phyloP scores from a whole-genome alignment of 441 rosid genomes.

The Adansonia rubrostipa region DNA sequence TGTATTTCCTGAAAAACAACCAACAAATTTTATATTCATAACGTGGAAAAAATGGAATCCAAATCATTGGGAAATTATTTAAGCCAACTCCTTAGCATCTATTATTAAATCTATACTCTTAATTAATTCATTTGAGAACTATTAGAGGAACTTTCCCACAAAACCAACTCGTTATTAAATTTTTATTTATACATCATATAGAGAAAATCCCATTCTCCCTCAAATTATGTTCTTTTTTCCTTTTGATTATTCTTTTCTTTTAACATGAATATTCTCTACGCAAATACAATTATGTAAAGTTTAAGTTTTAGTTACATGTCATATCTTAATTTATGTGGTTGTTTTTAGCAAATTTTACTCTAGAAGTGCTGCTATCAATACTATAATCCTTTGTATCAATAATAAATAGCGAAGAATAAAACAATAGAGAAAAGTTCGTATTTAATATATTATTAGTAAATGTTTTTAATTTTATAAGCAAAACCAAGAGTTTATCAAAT shows the following conservation, averaged over 20 bases:
- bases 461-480: too few species aligned
- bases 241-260: neutral
- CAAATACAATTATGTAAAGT: neutral
- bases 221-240: neutral
- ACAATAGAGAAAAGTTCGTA: too few species aligned
- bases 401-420: too few species aligned
- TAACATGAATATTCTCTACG: neutral
- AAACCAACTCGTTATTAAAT: neutral
- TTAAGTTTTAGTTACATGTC: neutral
- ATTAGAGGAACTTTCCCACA: slow-evolving; percentile 4
- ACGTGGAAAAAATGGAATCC: neutral
- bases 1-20: too few species aligned
- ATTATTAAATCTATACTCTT: neutral
- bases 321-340: neutral
- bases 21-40: neutral
- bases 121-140: neutral
- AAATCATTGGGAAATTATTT: slow-evolving; percentile 13
- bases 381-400: too few species aligned
- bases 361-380: too few species aligned
- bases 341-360: too few species aligned
- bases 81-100: neutral
- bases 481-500: too few species aligned
- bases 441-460: too few species aligned
- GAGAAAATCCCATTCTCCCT: too few species aligned
- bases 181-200: too few species aligned